Base-by-base conservation (phyloP, 306 rosid genomes). In the barrel medic (Medicago truncatula) region DNA sequence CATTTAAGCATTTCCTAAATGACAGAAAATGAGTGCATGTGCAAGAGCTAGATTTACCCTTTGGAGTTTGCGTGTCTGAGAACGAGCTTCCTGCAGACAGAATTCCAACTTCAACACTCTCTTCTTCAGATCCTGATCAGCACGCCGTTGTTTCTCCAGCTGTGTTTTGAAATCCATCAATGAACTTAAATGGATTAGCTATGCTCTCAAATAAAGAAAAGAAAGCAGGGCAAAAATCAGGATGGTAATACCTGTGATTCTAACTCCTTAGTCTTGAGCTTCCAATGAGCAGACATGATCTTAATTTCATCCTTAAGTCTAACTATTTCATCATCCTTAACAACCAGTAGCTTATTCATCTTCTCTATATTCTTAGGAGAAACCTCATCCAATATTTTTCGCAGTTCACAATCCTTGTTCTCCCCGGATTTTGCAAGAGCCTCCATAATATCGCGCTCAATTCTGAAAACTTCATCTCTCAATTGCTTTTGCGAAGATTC, bases 91-190 rank as follows among this genome's bases (percentile, higher is more conserved):
- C 84, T 96, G 99, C 53, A 90, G 87, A 76, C 99, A 96, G 68
- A 96, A 96, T 61, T 96, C 97, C 84, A 96, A 74, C 84, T 89
- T 96, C 84, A 96, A 85, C 41, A 96, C 96, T 83, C 83, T 90
- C 90, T 96, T 96, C 82, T 90, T 96, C 70, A 96, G 87, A 77
- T 96, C 99, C 68, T 96, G 99, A 84, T 92, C 98, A 62, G 86
- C 84, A 46, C 97, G 89, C 14, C 97, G 83, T 75, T 96, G 99
- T 87, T 91, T 96, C 91, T 96, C 99, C 77, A 96, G 83, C 98
- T 96, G 89, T 77, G 43, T 59, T 64, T 46, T 13, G 71, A 47
- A 87, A 87, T 14, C 61, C 9, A 79, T 59, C 72, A 31, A 70
- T 17, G 38, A 41, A 34, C 64, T 65, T 77, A 64, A 70, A 82